Conservation (phyloP, 73 alveolate genomes). For the Paraurostyla sp. region DNA sequence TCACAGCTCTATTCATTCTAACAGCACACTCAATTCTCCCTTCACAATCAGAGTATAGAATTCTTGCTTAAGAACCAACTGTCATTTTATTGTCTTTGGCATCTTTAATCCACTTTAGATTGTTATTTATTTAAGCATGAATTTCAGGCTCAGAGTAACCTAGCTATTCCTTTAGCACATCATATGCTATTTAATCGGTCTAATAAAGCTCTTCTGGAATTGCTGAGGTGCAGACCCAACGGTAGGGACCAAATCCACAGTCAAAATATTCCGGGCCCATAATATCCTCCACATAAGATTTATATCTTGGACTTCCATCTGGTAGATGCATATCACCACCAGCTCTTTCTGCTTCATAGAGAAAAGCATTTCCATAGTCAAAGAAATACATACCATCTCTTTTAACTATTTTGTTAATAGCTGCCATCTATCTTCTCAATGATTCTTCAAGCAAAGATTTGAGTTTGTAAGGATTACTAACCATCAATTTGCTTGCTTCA, state of each 20-base stretch:
- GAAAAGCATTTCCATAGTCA: slow-evolving; percentile 80
- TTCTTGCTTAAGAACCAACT: slow-evolving; percentile 81
- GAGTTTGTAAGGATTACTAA: slow-evolving; percentile 60
- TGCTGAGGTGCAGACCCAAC: slow-evolving; percentile 81
- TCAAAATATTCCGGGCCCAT: slow-evolving; percentile 74
- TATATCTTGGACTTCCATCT: slow-evolving; percentile 57
- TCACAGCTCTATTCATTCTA: slow-evolving; percentile 71
- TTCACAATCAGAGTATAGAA: slow-evolving; percentile 72
- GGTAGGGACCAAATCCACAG: slow-evolving; percentile 81
- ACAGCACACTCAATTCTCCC: slow-evolving; percentile 80
- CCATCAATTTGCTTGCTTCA: slow-evolving; percentile 66
- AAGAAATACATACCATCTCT: slow-evolving; percentile 75
- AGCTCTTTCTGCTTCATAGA: slow-evolving; percentile 76
- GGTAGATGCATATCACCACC: slow-evolving; percentile 67
- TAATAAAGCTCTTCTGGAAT: slow-evolving; percentile 47
- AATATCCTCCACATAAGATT: slow-evolving; percentile 73
- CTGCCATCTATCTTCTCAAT: slow-evolving; percentile 67
- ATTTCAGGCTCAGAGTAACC: slow-evolving; percentile 46
- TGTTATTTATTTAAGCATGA: slow-evolving; percentile 58
- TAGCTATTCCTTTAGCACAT: slow-evolving; percentile 57
- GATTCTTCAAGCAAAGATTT: slow-evolving; percentile 63
- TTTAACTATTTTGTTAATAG: slow-evolving; percentile 68
- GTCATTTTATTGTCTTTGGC: slow-evolving; percentile 76
- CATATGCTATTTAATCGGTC: slow-evolving; percentile 74
- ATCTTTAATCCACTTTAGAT: slow-evolving; percentile 71